Evolutionary conservation across 306 rosid genomes (phyloP).

Genomic region (Lotus japonicus): DNA sequence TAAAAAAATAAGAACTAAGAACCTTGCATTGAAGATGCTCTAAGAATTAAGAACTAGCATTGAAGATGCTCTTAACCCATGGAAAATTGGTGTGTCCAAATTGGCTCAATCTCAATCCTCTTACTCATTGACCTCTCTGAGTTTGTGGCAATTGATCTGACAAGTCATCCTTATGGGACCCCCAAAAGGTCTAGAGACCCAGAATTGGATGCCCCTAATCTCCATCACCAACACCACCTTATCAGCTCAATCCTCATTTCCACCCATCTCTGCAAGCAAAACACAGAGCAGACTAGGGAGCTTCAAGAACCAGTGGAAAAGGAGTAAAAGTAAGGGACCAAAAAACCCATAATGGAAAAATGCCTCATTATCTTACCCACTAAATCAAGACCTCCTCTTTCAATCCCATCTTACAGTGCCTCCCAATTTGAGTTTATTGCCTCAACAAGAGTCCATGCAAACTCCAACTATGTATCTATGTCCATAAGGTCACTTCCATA

Average conservation of each 20-base stretch:
- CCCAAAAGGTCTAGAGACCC: neutral
- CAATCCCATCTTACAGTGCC: constrained; percentile 24
- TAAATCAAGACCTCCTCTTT: constrained; percentile 34
- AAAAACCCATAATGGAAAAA: constrained; percentile 32
- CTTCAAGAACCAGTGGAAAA: too few relatives aligned
- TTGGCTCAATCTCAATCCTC: too few relatives aligned
- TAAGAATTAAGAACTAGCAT: too few relatives aligned
- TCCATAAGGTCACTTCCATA: constrained; percentile 2
- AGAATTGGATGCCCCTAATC: neutral
- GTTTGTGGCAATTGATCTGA: neutral
- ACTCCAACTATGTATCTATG: constrained; percentile 25
- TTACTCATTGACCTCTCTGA: too few relatives aligned
- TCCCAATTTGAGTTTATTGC: constrained; percentile 31
- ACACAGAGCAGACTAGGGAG: neutral
- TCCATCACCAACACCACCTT: neutral
- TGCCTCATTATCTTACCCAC: constrained; percentile 37
- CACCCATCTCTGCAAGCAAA: neutral
- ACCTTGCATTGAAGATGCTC: too few relatives aligned
- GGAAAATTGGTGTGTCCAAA: too few relatives aligned
- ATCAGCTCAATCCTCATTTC: neutral
- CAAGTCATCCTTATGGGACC: neutral
- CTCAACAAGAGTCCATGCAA: constrained; percentile 28
- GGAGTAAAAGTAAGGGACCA: too few relatives aligned
- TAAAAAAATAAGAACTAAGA: too few relatives aligned
- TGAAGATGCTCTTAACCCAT: too few relatives aligned